phyloP scores from a whole-genome alignment of 2,329 filamentous ascomycete species.

The Colletotrichum nymphaeae region DNA sequence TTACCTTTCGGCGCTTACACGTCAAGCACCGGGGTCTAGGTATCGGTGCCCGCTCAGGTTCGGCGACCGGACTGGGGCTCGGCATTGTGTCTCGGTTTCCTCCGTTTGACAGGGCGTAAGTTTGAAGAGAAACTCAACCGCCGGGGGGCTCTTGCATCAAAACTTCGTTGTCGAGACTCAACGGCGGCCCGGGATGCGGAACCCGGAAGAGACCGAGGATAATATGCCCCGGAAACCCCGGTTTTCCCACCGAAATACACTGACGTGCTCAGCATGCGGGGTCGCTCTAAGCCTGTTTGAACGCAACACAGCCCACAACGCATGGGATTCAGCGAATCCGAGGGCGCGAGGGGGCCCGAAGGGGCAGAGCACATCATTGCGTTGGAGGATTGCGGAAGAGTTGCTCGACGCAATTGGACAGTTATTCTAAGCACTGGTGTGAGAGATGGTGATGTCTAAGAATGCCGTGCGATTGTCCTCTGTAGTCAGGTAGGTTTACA shows the following conservation, averaged over 20 bases:
- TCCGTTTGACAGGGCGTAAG: not conserved
- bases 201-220: constrained; percentile 24
- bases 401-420: not conserved
- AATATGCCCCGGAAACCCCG: constrained; percentile 17
- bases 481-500: no score
- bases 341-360: not conserved
- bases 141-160: not conserved
- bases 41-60: not conserved
- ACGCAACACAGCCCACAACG: constrained; percentile 1
- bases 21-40: constrained; percentile 17
- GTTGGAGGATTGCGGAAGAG: not conserved
- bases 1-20: constrained; percentile 24
- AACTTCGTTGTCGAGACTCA: not conserved
- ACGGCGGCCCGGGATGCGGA: constrained; percentile 8
- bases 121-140: not conserved
- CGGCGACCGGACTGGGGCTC: constrained; percentile 8
- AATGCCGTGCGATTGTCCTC: no score
- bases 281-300: constrained; percentile 8
- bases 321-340: not conserved
- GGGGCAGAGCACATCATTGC: constrained; percentile 20
- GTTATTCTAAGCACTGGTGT: not conserved
- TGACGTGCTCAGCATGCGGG: constrained; percentile 28
- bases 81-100: constrained; percentile 6
- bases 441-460: no score
- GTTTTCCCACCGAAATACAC: constrained; percentile 15